These are phyloP conservation scores for Acanthamoeba triangularis DNA, from an alignment of 208 protist species.

Conservation along the genomic window DNA sequence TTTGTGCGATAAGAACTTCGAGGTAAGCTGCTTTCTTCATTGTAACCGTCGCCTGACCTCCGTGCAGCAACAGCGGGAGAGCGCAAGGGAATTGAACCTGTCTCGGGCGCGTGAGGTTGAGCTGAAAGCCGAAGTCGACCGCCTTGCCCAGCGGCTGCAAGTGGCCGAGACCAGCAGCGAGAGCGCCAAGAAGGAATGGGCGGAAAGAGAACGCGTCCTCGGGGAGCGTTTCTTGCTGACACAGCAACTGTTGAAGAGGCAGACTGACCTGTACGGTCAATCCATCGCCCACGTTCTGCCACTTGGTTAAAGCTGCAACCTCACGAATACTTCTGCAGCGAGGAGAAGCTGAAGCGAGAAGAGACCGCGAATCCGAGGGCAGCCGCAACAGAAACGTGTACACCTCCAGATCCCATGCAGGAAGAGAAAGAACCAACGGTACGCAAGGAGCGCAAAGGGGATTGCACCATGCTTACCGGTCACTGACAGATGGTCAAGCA, in stretches of 20 bases:
- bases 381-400: too few species aligned
- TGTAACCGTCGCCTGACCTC: background rate
- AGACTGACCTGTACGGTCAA: background rate
- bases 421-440: too few species aligned
- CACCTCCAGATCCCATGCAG: too few species aligned
- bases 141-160: background rate
- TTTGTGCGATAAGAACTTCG: background rate
- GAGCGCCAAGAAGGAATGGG: background rate
- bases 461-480: too few species aligned
- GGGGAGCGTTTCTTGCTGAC: background rate
- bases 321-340: too few species aligned
- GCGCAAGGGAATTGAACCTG: background rate
- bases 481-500: too few species aligned
- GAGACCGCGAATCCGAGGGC: too few species aligned
- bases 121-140: background rate
- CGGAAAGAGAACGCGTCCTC: background rate
- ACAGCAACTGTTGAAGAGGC: background rate
- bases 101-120: background rate
- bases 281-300: too few species aligned
- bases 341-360: too few species aligned
- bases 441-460: too few species aligned
- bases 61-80: background rate
- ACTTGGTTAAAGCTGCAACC: too few species aligned
- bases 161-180: background rate
- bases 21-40: background rate